A percentile compares a stretch with the other conserved stretches of the same genome.
Conservation (phyloP, 169 alveolate genomes). For the Plasmodium gallinaceum region DNA sequence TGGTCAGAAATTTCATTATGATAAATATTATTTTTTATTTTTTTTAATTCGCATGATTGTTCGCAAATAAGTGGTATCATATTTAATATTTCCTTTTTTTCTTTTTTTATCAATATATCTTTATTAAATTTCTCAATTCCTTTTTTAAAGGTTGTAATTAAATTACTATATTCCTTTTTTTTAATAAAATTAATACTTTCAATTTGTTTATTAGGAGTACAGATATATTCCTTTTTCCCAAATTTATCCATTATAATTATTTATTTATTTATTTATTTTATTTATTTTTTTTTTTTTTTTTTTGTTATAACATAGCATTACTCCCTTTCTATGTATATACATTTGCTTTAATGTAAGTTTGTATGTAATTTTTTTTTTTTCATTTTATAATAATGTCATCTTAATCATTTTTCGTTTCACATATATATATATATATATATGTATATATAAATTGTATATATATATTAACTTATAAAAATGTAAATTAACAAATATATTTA, state of each 20-base stretch:
- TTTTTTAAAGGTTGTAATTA: conserved; percentile 12
- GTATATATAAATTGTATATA: too few species aligned
- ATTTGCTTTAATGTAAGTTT: too few species aligned
- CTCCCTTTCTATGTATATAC: not conserved
- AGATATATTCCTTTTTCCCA: not conserved
- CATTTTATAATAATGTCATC: too few species aligned
- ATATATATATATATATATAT: too few species aligned
- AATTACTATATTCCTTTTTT: conserved; percentile 49
- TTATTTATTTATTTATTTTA: not conserved
- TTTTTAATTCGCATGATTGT: conserved; percentile 30
- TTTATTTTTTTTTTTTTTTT: not conserved
- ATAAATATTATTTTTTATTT: not conserved
- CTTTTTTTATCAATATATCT: conserved; percentile 11
- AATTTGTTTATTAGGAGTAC: not conserved
- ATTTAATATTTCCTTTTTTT: conserved; percentile 23
- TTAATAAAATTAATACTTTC: not conserved
- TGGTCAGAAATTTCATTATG: conserved; percentile 26
- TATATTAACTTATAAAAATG: too few species aligned
- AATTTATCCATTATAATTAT: conserved; percentile 23
- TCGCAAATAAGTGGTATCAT: conserved; percentile 12
- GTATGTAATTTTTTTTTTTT: too few species aligned
- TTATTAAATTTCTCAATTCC: not conserved
- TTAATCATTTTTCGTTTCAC: too few species aligned
- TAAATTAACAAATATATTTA: too few species aligned
- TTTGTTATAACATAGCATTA: not conserved